phyloP scores from a whole-genome alignment of 257 asterid species.

The Nicotiana attenuata region DNA sequence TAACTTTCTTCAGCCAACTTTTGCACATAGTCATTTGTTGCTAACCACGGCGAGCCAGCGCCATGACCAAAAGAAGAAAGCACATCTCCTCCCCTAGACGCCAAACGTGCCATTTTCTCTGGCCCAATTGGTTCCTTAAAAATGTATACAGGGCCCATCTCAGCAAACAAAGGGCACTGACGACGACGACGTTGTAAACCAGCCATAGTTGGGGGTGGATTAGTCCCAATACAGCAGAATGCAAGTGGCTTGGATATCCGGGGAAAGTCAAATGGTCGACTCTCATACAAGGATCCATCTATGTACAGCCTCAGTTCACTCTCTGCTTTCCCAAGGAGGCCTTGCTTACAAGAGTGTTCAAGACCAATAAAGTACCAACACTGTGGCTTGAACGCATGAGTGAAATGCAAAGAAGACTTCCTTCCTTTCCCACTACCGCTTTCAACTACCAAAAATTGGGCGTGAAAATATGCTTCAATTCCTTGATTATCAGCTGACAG shows the following conservation, averaged over 20 bases:
- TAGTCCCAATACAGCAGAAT: slow-evolving; percentile 96
- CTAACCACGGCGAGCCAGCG: slow-evolving; percentile 87
- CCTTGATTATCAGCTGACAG: slow-evolving; percentile 97
- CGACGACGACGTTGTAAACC: slow-evolving; percentile 98
- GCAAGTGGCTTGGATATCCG: slow-evolving; percentile 98
- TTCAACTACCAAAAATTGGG: slow-evolving; percentile 94
- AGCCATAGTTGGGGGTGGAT: slow-evolving; percentile 99
- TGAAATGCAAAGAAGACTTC: slow-evolving; percentile 93
- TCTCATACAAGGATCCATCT: slow-evolving; percentile 86
- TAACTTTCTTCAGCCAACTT: slow-evolving; percentile 68
- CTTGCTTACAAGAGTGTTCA: slow-evolving; percentile 88
- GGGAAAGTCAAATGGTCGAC: slow-evolving; percentile 93
- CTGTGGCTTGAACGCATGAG: slow-evolving; percentile 96
- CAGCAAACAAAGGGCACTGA: slow-evolving; percentile 97
- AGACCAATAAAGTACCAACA: slow-evolving; percentile 98
- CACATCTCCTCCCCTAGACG: slow-evolving; percentile 88
- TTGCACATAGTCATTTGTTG: slow-evolving; percentile 60
- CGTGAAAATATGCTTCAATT: slow-evolving; percentile 98
- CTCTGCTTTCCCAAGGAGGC: slow-evolving; percentile 91
- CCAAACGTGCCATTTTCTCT: slow-evolving; percentile 76
- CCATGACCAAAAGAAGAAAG: slow-evolving; percentile 91
- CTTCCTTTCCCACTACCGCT: slow-evolving; percentile 96
- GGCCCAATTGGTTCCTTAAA: slow-evolving; percentile 92
- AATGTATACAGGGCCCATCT: slow-evolving; percentile 94
- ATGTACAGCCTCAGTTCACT: slow-evolving; percentile 86